Evolutionary conservation across 345 rosid genomes (phyloP).

Genomic region (Eucalyptus pumila): DNA sequence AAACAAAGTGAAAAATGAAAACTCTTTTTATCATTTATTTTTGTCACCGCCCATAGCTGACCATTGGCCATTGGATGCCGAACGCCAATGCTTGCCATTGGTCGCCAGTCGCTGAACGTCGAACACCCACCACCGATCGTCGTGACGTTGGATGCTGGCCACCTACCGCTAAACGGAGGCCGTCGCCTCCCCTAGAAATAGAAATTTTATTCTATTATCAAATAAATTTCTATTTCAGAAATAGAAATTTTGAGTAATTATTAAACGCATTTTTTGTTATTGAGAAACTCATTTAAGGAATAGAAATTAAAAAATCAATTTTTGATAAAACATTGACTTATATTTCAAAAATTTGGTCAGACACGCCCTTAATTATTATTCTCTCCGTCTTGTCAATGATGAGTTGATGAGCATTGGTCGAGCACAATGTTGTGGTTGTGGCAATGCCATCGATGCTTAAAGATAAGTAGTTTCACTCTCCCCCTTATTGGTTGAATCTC

Average conservation of each 20-base stretch:
- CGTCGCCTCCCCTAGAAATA: accelerated
- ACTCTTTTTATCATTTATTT: too few species aligned
- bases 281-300: too few species aligned
- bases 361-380: too few species aligned
- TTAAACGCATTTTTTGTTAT: accelerated
- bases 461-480: background rate
- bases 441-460: background rate
- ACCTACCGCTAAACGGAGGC: accelerated
- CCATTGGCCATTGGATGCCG: too few species aligned
- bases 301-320: too few species aligned
- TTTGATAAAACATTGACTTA: too few species aligned
- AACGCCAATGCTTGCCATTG: accelerated
- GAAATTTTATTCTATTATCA: too few species aligned
- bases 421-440: background rate
- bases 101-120: accelerated
- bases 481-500: background rate
- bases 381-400: background rate
- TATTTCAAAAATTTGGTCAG: accelerated
- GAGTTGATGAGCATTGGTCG: background rate
- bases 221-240: accelerated
- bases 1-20: too few species aligned
- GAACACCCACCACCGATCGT: accelerated
- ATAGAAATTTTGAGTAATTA: accelerated
- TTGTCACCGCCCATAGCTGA: accelerated
- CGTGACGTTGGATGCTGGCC: accelerated